Conservation (phyloP, 2,329 filamentous ascomycete genomes). For the Trichothecium roseum region DNA sequence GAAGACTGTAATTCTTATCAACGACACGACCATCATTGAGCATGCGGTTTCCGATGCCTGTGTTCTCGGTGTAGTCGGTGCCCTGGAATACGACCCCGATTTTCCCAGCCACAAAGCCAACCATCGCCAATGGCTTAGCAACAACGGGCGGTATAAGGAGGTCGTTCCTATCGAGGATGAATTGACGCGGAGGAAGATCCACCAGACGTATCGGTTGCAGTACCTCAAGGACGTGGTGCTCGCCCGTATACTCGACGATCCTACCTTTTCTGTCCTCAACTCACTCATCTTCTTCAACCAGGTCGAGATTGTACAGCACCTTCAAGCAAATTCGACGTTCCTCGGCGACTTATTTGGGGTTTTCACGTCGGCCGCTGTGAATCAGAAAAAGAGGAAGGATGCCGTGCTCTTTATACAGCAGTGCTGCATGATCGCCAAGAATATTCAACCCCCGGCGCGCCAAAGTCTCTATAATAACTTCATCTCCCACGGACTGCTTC, state of each 20-base stretch:
- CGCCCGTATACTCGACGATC: constrained; percentile 90
- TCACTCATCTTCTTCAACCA: constrained; percentile 99
- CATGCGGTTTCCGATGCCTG: constrained; percentile 83
- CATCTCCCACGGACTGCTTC: constrained; percentile 73
- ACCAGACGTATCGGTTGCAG: constrained; percentile 89
- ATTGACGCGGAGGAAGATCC: constrained; percentile 77
- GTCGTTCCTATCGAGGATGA: constrained; percentile 86
- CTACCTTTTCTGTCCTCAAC: constrained; percentile 94
- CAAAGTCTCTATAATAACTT: constrained; percentile 84
- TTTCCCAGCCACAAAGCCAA: constrained; percentile 97
- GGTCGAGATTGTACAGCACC: constrained; percentile 90
- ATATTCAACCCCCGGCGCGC: constrained; percentile 73
- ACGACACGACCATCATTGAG: constrained; percentile 92
- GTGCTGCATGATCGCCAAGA: constrained; percentile 90
- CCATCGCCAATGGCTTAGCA: constrained; percentile 83
- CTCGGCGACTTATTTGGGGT: constrained; percentile 80
- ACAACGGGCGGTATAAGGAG: constrained; percentile 87
- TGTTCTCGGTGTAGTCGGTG: constrained; percentile 85
- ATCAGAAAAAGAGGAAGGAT: constrained; percentile 74
- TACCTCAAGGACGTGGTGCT: constrained; percentile 98
- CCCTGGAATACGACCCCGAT: constrained; percentile 94
- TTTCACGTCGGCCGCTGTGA: constrained; percentile 56
- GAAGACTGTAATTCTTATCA: constrained; percentile 90
- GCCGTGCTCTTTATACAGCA: constrained; percentile 95
- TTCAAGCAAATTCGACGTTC: constrained; percentile 73